Evolutionary conservation across 108 stramenopile species (phyloP), one percentile per base, ranked within the genome.

Genomic region (Fragilariopsis cylindrus): DNA sequence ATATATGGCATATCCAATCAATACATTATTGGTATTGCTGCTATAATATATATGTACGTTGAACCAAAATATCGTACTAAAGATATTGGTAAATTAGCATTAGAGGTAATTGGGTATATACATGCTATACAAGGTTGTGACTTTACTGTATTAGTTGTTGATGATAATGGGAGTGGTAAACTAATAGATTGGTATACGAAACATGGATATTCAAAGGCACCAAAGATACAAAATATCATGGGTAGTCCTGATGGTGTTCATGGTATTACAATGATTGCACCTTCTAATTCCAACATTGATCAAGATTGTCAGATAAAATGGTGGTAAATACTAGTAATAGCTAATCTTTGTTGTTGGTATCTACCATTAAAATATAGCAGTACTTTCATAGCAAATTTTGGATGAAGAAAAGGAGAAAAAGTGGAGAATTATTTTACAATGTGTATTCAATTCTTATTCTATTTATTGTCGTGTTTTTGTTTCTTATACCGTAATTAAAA

Each of bases 41-140:
- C 93, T 19, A 89, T 94, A 8, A 88, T 94, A 41, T 94, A 89
- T 83, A 92, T 94, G 89, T 90, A 84, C 60, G 89, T 91, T 1
- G 90, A 94, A 72, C 86, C 86, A 5, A 71, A 80, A 3, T 89
- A 88, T 72, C 80, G 93, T 56, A 69, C 60, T 11, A 65, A 72
- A 40, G 60, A 77, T 15, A 68, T 91, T 12, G 93, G 93, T 13
- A 55, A 70, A 19, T 74, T 90, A 77, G 93, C 93, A 40, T 68
- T 94, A 30, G 81, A 91, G 57, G 89, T 90, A 12, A 90, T 94
- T 41, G 78, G 88, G 1, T 81, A 83, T 49, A 85, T 94, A 58
- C 93, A 92, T 62, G 69, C 76, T 2, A 82, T 85, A 12, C 83
- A 84, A 68, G 88, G 80, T 40, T 79, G 82, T 39, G 88, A 90